phyloP scores from a whole-genome alignment of 1,284 basidiomycete species.

The Rugosomyces carneus region DNA sequence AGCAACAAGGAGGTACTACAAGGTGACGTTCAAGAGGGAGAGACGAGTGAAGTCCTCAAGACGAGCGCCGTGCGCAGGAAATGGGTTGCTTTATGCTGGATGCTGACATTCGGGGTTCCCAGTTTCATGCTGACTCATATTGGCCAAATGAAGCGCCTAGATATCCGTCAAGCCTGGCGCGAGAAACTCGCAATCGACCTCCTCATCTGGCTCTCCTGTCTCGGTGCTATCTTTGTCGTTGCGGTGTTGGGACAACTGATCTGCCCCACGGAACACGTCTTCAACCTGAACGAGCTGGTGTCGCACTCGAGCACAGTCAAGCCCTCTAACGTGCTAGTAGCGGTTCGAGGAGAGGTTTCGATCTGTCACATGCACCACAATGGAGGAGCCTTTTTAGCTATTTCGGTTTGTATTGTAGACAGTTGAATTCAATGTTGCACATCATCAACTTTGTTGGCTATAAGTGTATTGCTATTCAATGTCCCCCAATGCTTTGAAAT shows the following conservation, averaged over 20 bases:
- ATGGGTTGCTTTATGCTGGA: slow-evolving; percentile 87
- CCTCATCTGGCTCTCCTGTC: slow-evolving; percentile 94
- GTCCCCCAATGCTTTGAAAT: too few relatives aligned
- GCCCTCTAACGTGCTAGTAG: slow-evolving; percentile 72
- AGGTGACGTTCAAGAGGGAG: slow-evolving; percentile 76
- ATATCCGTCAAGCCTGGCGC: slow-evolving; percentile 94
- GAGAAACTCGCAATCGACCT: slow-evolving; percentile 96
- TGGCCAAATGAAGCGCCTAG: slow-evolving; percentile 90
- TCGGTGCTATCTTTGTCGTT: slow-evolving; percentile 87
- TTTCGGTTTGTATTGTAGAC: too few relatives aligned
- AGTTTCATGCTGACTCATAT: slow-evolving; percentile 63
- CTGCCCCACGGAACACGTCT: slow-evolving; percentile 93
- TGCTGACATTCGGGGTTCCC: slow-evolving; percentile 92
- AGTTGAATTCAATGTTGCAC: too few relatives aligned
- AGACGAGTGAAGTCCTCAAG: slow-evolving; percentile 83
- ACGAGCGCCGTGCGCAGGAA: slow-evolving; percentile 74
- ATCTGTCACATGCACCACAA: too few relatives aligned
- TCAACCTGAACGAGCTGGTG: slow-evolving; percentile 70
- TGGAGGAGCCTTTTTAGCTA: too few relatives aligned
- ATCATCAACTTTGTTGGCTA: too few relatives aligned
- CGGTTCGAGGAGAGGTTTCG: slow-evolving; percentile 94
- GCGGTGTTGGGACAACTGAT: slow-evolving; percentile 85
- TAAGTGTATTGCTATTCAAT: too few relatives aligned
- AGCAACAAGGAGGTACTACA: slow-evolving; percentile 77
- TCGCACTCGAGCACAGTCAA: slow-evolving; percentile 61